These are phyloP conservation scores for Xylaria castorea DNA, from an alignment of 495 filamentous ascomycete genomes.

Conservation along the genomic window DNA sequence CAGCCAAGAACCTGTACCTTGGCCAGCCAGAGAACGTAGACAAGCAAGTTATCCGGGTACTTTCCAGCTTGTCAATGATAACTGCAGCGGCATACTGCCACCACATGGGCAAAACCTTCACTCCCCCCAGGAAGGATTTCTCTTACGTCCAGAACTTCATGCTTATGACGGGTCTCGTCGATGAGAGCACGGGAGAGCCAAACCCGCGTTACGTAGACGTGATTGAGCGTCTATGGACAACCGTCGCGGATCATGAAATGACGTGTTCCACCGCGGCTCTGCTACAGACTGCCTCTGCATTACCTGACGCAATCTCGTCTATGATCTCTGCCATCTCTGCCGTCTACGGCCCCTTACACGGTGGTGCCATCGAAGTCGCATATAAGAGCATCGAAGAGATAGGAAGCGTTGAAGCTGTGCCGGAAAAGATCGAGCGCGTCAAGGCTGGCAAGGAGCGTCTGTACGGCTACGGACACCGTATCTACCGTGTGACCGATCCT, in stretches of 20 bases:
- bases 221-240: constrained; percentile 52
- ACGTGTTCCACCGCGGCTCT: constrained; percentile 60
- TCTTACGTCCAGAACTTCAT: constrained; percentile 37
- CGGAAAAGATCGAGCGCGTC: constrained; percentile 56
- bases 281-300: constrained; percentile 54
- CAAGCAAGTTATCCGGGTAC: constrained; percentile 48
- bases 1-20: constrained; percentile 38
- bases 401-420: constrained; percentile 53
- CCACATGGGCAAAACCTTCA: constrained; percentile 52
- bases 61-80: constrained; percentile 48
- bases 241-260: constrained; percentile 62
- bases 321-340: constrained; percentile 54
- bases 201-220: constrained; percentile 39
- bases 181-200: constrained; percentile 28
- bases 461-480: constrained; percentile 67
- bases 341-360: constrained; percentile 63
- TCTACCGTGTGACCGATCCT: constrained; percentile 62
- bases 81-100: constrained; percentile 49
- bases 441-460: constrained; percentile 59
- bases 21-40: constrained; percentile 49
- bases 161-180: constrained; percentile 41
- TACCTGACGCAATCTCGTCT: constrained; percentile 45
- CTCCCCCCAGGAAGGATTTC: constrained; percentile 40
- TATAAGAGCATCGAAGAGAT: constrained; percentile 59
- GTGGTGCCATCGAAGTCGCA: constrained; percentile 61